These are phyloP conservation scores for Phytophthora ramorum DNA, from an alignment of 352 stramenopile genomes.

Conservation along the genomic window DNA sequence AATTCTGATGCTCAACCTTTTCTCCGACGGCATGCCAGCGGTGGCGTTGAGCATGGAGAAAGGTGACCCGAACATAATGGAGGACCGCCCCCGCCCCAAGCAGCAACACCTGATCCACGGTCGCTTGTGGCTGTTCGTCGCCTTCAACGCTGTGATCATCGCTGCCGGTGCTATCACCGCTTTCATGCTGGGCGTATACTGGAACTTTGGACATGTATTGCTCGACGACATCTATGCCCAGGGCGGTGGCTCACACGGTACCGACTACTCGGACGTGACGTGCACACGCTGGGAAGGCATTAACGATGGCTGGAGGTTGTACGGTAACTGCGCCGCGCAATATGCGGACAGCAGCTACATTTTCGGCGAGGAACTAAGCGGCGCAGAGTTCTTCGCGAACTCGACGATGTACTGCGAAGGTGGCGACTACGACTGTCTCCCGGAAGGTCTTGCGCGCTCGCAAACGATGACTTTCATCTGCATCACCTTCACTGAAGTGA, in stretches of 20 bases:
- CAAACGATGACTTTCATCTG: slow-evolving; percentile 67
- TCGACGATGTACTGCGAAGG: slow-evolving; percentile 43
- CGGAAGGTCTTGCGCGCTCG: slow-evolving; percentile 49
- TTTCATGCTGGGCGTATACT: slow-evolving; percentile 67
- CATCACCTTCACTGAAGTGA: slow-evolving; percentile 62
- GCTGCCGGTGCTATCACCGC: slow-evolving; percentile 47
- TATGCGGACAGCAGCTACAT: slow-evolving; percentile 35
- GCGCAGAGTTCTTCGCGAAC: slow-evolving; percentile 28
- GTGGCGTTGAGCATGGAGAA: slow-evolving; percentile 77
- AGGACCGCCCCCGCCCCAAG: slow-evolving; percentile 67
- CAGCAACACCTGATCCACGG: slow-evolving; percentile 65
- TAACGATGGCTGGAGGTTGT: slow-evolving; percentile 43
- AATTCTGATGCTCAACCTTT: slow-evolving; percentile 98
- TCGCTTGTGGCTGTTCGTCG: slow-evolving; percentile 68
- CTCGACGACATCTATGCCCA: neutral
- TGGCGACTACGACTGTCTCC: slow-evolving; percentile 56
- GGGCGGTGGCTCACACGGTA: slow-evolving; percentile 1
- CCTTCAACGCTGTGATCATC: slow-evolving; percentile 64
- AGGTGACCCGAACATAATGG: slow-evolving; percentile 61
- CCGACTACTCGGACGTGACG: slow-evolving; percentile 50
- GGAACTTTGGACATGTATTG: neutral
- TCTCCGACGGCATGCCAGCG: slow-evolving; percentile 94
- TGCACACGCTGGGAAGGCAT: slow-evolving; percentile 39
- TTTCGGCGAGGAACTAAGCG: slow-evolving; percentile 37
- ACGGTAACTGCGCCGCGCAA: slow-evolving; percentile 50